Percentiles rank a stretch among this genome's conserved stretches.
phyloP scores from a whole-genome alignment of 176 grass and related monocot genomes.

The Oryza coarctata region DNA sequence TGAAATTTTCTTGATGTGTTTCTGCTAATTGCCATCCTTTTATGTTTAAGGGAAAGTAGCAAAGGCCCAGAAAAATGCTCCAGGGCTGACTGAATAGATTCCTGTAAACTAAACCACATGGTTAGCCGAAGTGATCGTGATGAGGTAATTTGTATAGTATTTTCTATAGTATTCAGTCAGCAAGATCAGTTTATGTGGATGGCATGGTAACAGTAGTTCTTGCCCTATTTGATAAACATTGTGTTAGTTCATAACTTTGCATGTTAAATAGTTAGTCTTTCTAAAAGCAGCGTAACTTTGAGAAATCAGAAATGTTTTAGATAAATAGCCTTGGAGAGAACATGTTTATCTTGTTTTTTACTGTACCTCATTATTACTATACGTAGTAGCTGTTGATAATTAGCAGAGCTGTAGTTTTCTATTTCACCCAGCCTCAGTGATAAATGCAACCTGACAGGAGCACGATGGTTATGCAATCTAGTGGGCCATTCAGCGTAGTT shows the following conservation, averaged over 20 bases:
- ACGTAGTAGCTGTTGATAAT: constrained; percentile 4
- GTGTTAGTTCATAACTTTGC: neutral
- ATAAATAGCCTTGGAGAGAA: neutral
- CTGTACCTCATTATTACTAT: constrained; percentile 23
- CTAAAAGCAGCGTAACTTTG: neutral
- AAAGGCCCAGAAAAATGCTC: neutral
- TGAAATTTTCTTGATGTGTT: constrained; percentile 4
- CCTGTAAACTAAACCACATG: constrained; percentile 12
- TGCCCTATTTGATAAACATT: neutral
- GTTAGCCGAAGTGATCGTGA: neutral
- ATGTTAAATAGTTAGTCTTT: neutral
- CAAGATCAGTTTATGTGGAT: neutral
- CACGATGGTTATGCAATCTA: constrained; percentile 1
- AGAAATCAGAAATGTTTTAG: constrained; percentile 13
- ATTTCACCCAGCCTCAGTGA: neutral
- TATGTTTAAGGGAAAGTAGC: constrained; percentile 6
- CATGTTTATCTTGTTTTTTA: constrained; percentile 26
- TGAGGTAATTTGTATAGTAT: constrained; percentile 1
- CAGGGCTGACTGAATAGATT: constrained; percentile 8
- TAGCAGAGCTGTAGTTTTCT: neutral
- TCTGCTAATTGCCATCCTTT: constrained; percentile 9
- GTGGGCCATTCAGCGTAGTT: constrained; percentile 33
- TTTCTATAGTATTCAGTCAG: constrained; percentile 7
- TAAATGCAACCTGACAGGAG: constrained; percentile 40
- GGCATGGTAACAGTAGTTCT: constrained; percentile 22